Evolutionary conservation across 768 basidiomycete species (phyloP).

Genomic region (Arthromyces matolae): DNA sequence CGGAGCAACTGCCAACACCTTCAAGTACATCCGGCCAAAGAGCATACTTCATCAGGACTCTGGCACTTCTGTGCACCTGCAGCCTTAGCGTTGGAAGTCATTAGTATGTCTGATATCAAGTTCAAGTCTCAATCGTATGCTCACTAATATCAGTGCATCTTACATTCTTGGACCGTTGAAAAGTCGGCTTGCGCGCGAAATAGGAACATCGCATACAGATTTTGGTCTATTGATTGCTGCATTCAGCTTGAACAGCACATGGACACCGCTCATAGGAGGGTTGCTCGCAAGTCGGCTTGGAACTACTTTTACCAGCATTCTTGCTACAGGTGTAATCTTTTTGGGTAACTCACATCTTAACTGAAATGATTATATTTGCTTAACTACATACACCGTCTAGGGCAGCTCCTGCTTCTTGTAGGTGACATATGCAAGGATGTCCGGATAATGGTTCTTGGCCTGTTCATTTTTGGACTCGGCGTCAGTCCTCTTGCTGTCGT

Average conservation of each 20-base stretch:
- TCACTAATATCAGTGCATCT: slow-evolving; percentile 43
- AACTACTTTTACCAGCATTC: slow-evolving; percentile 65
- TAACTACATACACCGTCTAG: too few species aligned
- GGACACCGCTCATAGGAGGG: slow-evolving; percentile 78
- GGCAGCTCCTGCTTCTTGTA: slow-evolving; percentile 62
- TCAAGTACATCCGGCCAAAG: slow-evolving; percentile 19
- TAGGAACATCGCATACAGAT: slow-evolving; percentile 73
- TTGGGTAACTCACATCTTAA: slow-evolving; percentile 35
- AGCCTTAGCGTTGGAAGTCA: slow-evolving; percentile 74
- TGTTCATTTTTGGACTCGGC: slow-evolving; percentile 79
- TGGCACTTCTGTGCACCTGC: slow-evolving; percentile 71
- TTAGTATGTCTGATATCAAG: slow-evolving; percentile 45
- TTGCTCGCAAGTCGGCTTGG: slow-evolving; percentile 67
- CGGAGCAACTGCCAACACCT: not conserved
- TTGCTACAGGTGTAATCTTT: slow-evolving; percentile 73
- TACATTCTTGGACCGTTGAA: slow-evolving; percentile 81
- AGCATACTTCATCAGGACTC: slow-evolving; percentile 46
- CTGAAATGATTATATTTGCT: too few species aligned
- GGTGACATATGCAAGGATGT: slow-evolving; percentile 61
- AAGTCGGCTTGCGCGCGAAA: slow-evolving; percentile 60
- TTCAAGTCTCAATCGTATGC: not conserved
- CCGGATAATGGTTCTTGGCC: slow-evolving; percentile 68
- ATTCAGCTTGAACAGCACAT: slow-evolving; percentile 66
- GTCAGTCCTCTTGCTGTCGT: slow-evolving; percentile 78
- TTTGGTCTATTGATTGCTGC: slow-evolving; percentile 77